Base-by-base conservation (phyloP, 805 yeast genomes). In the Deakozyma indianensis region DNA sequence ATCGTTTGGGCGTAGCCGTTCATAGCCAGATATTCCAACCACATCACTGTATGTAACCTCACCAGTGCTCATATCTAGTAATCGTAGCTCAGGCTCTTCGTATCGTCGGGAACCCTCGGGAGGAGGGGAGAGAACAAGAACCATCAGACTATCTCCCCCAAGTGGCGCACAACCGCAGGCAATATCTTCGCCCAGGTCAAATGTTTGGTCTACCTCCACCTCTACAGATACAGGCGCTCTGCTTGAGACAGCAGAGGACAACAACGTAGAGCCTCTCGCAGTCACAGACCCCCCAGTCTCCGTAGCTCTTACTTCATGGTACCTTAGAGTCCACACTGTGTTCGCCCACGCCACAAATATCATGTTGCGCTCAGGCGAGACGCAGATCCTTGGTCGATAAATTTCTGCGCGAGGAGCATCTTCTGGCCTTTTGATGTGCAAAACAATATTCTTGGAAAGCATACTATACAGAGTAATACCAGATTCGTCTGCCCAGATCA, bases 281-380 rank as follows among this genome's bases (percentile, higher is more conserved):
- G 2, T 15, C 41, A 28, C 15, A 32, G n/a, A 9, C 35, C 44
- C 7, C 44, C 16, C 23, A 22, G 22, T 9, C 23, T 16, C 11
- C 24, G 9, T 1, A 46, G 44, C 18, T 29, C 21, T 18, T 49
- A 54, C 7, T 40, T 21, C n/a, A n/a, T 16, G 7, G 54, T 41
- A 16, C 46, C 51, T 69, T 29, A 86, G 62, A 20, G 72, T 65
- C 94, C 95, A 88, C 2, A 90, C 67, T 50, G 78, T 73, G 49
- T 76, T 71, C 2, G 77, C 83, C 97, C 97, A 92, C 0, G 88
- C 94, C 22, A 92, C 70, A 1, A 83, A 61, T 9, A 86, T 65
- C 49, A 83, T 61, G 56, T 80, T 82, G 2, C 70, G 63, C 53
- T 80, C 94, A 0, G 80, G 77, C 45, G 71, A 40, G 18, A 38